Base-by-base conservation (phyloP, 805 yeast species). In the Yarrowia sp. region DNA sequence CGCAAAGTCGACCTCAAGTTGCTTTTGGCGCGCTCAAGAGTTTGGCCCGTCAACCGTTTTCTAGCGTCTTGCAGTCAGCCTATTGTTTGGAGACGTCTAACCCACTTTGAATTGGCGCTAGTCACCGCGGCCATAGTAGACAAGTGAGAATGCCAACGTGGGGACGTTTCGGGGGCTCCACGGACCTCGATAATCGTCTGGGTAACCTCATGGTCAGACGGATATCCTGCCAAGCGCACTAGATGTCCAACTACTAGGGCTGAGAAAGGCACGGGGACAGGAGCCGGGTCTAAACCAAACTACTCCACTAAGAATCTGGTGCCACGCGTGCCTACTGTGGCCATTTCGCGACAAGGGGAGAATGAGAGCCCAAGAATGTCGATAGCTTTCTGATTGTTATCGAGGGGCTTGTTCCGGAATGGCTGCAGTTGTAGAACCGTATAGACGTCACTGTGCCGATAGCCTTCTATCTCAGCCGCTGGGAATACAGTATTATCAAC, bases 31-130 rank as follows among this genome's bases (percentile, higher is more conserved):
- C n/a, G n/a, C n/a, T 7, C 26, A 4, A 19, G 19, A 16, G 8
- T 24, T 26, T 44, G 51, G 51, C 51, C 51, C 26, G 16, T 26
- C 33, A 44, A 44, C 51, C 51, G 51, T 44, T 44, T 44, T 44
- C 21, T 44, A n/a, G 51, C 30, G 30, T 24, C 30, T 22, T 10
- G 12, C 44, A 36, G 22, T 40, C 24, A 21, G 44, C 24, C 19
- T 40, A 19, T 40, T 16, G 48, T n/a, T 7, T 16, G n/a, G 17
- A 33, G 48, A n/a, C n/a, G 16, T 10, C 6, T 24, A 19, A 11
- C n/a, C 16, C n/a, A 19, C 30, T 26, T 44, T 24, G 33, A 9
- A 26, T 44, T 44, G 51, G 33, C 32, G 51, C 51, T 44, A 44
- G 32, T 17, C 21, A 9, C 8, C 17, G 0, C 32, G 21, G 26